Evolutionary conservation across 75 land plant species (phyloP).

Genomic region (Pseudotsuga menziesii): DNA sequence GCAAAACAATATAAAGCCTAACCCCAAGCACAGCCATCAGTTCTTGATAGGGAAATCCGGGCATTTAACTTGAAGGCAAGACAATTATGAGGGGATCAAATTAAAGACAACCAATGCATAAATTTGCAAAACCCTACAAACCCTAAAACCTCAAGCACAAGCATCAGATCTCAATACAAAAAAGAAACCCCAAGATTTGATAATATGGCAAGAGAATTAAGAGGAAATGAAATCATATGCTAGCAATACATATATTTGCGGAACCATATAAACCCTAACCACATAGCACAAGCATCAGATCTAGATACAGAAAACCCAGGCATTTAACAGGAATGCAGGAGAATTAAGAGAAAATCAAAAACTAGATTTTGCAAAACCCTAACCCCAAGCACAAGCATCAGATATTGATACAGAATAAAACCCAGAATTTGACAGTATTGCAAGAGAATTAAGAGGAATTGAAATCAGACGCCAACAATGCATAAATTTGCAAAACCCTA

Average conservation of each 20-base stretch:
- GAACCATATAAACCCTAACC: background rate
- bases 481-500: background rate
- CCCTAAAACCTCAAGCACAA: background rate
- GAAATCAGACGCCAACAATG: background rate
- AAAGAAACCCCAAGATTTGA: background rate
- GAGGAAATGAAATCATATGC: background rate
- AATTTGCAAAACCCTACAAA: background rate
- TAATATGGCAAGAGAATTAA: too few species aligned
- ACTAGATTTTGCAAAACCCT: background rate
- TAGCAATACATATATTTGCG: too few species aligned
- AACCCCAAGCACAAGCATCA: background rate
- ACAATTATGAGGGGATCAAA: background rate
- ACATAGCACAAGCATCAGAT: background rate
- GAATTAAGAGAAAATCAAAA: too few species aligned
- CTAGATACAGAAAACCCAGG: too few species aligned
- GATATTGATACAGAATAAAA: background rate
- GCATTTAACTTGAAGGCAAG: background rate
- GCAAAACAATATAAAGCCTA: background rate
- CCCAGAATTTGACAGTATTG: background rate
- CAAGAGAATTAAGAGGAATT: too few species aligned
- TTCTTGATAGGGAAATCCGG: background rate
- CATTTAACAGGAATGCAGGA: too few species aligned
- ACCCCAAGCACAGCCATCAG: background rate
- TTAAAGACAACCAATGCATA: background rate
- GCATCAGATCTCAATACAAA: background rate